phyloP scores from a whole-genome alignment of 371 early-diverging fungal species.

The Mucor circinelloides region DNA sequence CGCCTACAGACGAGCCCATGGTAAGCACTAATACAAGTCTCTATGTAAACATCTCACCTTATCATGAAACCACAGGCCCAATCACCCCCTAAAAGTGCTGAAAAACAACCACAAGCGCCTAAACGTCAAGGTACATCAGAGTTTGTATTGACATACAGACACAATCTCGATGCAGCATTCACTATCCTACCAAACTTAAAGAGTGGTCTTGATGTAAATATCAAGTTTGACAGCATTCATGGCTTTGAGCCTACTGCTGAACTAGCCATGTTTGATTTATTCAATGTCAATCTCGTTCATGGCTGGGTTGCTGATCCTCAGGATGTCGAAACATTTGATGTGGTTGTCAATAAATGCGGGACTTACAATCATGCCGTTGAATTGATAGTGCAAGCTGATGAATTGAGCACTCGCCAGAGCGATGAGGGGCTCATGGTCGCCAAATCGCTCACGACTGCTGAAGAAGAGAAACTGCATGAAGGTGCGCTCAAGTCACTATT shows the following conservation, averaged over 20 bases:
- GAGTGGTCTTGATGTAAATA: slow-evolving; percentile 76
- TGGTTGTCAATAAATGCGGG: slow-evolving; percentile 54
- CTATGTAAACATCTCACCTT: not conserved
- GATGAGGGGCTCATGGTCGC: slow-evolving; percentile 24
- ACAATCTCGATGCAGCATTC: slow-evolving; percentile 47
- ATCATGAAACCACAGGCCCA: not conserved
- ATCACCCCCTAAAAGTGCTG: not conserved
- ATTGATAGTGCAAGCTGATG: slow-evolving; percentile 72
- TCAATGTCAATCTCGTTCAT: slow-evolving; percentile 81
- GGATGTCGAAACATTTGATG: slow-evolving; percentile 52
- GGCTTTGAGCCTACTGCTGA: slow-evolving; percentile 81
- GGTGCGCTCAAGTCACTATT: slow-evolving; percentile 13
- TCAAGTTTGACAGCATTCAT: slow-evolving; percentile 73
- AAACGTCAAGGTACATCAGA: slow-evolving; percentile 33
- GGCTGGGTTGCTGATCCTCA: slow-evolving; percentile 89
- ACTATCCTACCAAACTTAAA: slow-evolving; percentile 60
- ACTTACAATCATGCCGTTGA: slow-evolving; percentile 86
- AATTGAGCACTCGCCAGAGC: slow-evolving; percentile 39
- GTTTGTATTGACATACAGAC: slow-evolving; percentile 37
- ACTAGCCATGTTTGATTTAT: slow-evolving; percentile 78
- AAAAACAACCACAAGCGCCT: not conserved
- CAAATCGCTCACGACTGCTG: slow-evolving; percentile 12
- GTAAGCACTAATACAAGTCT: not conserved
- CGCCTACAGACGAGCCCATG: slow-evolving; percentile 18
- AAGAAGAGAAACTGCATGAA: slow-evolving; percentile 35